Base-by-base conservation (phyloP, 2,329 filamentous ascomycete genomes). In the Exophiala xenobiotica region DNA sequence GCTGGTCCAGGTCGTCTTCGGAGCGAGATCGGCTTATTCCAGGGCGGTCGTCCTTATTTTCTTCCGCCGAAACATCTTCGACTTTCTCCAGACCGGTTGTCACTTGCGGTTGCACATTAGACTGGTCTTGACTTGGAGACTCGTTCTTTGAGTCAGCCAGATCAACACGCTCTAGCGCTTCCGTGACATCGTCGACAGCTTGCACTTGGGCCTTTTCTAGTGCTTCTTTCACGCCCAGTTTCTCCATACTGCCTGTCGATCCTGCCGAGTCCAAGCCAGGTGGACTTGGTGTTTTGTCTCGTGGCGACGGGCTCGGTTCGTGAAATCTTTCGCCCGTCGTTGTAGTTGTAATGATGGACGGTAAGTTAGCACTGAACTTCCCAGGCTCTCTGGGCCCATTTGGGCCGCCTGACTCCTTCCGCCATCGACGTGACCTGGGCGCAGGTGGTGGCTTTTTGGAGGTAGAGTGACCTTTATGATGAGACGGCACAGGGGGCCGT, bases 381-480 rank as follows among this genome's bases (percentile, higher is more conserved):
- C 60, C 60, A 7, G 59, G 60, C 37, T 58, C 51, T 44, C 59
- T 48, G 5, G 49, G 22, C 5, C 31, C 47, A 27, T 51, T 48
- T 66, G 12, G 41, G 18, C 65, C 64, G 27, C 59, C 54, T 29
- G 57, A 59, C n/a, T 62, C 59, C 19, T 62, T 61, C 46, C 70
- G 69, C 67, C 66, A 72, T 39, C 72, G 69, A 44, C 73, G 66
- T 43, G 71, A 54, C 54, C 70, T 74, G 2, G 73, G 73, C 2
- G 56, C 45, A 6, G 61, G 61, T 29, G 61, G 61, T 11, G 61
- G 61, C 35, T 61, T 63, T 37, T 60, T 63, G 24, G 31, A 16
- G 3, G 18, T 22, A n/a, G 48, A 46, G 22, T 53, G 39, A 16
- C 43, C 48, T 29, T 45, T 55, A n/a, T 53, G 48, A 42, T 52